Percentiles rank a stretch among this genome's conserved stretches.
Conservation (phyloP, 1,284 basidiomycete species). For the Neolentinus lepideus region DNA sequence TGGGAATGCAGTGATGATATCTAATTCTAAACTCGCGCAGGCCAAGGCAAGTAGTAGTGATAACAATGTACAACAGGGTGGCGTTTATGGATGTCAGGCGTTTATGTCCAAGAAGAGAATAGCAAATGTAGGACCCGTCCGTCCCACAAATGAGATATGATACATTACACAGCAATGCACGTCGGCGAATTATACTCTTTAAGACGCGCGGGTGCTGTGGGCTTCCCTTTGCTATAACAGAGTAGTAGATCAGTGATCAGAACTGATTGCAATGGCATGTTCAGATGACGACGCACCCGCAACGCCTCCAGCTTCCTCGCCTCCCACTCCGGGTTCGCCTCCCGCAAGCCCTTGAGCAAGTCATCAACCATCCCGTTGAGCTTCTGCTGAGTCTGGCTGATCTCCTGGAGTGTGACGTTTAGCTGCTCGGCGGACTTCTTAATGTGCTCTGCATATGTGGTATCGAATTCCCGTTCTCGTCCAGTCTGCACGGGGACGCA, state of each 20-base stretch:
- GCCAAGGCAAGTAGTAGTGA: neutral
- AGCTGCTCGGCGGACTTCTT: neutral
- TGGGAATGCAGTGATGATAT: conserved; percentile 33
- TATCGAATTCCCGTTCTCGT: neutral
- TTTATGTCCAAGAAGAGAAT: neutral
- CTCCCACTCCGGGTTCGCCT: conserved; percentile 1
- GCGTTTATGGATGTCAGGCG: neutral
- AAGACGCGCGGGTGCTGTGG: neutral
- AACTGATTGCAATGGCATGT: no score
- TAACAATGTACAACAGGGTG: neutral
- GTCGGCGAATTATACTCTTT: neutral
- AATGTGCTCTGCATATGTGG: neutral
- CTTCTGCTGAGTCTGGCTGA: neutral
- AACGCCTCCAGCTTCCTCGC: conserved; percentile 1
- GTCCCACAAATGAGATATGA: neutral
- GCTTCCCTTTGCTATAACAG: neutral
- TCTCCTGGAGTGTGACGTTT: neutral
- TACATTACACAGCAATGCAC: neutral
- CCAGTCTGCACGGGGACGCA: neutral
- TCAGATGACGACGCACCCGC: neutral
- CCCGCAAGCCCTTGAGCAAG: neutral
- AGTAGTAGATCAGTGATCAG: no score
- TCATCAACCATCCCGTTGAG: neutral
- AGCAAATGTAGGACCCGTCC: neutral
- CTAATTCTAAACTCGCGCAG: neutral